Evolutionary conservation across 2,329 filamentous ascomycete species (phyloP).

Genomic region (Exophiala sp.): DNA sequence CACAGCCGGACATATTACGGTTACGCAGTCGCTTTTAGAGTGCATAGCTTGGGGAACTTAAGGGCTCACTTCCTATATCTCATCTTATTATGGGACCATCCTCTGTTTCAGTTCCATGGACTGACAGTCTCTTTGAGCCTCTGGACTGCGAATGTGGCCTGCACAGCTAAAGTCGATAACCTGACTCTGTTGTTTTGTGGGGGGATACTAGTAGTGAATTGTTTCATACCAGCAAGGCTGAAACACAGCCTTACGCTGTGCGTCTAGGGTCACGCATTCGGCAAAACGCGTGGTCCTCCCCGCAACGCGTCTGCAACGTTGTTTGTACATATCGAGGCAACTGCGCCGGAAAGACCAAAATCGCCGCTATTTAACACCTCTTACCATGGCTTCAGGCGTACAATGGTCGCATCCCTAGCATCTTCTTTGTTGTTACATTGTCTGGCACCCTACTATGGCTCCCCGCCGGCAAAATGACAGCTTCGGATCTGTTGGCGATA

Average conservation of each 20-base stretch:
- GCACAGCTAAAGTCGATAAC: too few species aligned
- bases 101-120: too few species aligned
- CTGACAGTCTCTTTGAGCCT: background rate
- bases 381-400: background rate
- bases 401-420: background rate
- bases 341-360: background rate
- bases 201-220: too few species aligned
- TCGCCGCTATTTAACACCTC: background rate
- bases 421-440: background rate
- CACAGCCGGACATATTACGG: too few species aligned
- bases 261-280: background rate
- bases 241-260: background rate
- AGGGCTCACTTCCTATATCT: too few species aligned
- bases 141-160: too few species aligned
- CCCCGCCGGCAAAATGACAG: constrained; percentile 19
- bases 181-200: too few species aligned
- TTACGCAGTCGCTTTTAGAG: too few species aligned
- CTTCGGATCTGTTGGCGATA: constrained; percentile 20
- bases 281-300: background rate
- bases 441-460: background rate
- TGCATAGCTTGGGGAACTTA: too few species aligned
- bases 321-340: background rate
- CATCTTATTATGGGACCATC: too few species aligned
- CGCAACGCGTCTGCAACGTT: background rate
- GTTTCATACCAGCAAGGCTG: background rate